Conservation (phyloP, 2,329 filamentous ascomycete species). For the Aspergillus ochraceus region DNA sequence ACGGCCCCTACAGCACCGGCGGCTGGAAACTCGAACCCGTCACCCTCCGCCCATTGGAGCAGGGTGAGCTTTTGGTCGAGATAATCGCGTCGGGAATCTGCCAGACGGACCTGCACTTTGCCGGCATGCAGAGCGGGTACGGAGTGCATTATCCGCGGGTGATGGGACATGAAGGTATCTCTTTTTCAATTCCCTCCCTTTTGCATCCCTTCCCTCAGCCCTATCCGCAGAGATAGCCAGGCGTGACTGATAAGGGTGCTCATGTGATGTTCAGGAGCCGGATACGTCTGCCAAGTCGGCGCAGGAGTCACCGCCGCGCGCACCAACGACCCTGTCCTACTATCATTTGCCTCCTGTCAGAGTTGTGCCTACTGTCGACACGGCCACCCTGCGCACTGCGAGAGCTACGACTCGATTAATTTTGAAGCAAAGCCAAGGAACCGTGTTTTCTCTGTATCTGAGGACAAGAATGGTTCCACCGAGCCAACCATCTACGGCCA, state of each 20-base stretch:
- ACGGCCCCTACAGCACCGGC: no score
- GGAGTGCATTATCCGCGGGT: constrained; percentile 25
- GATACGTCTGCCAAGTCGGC: constrained; percentile 14
- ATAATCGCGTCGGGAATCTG: constrained; percentile 18
- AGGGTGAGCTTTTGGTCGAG: constrained; percentile 19
- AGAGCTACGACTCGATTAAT: constrained; percentile 12
- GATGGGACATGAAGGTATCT: constrained; percentile 28
- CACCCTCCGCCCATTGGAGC: not conserved
- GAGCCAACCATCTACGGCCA: constrained; percentile 28
- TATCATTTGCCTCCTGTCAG: constrained; percentile 36
- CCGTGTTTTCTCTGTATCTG: not conserved
- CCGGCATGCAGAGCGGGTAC: constrained; percentile 3
- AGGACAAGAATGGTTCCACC: no score
- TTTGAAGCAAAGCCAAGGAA: not conserved
- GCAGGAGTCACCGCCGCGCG: constrained; percentile 14
- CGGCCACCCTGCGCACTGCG: constrained; percentile 31
- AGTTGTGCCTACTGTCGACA: constrained; percentile 30
- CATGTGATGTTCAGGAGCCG: constrained; percentile 13
- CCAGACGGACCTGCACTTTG: constrained; percentile 18
- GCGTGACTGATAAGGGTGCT: not conserved
- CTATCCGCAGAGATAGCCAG: not conserved
- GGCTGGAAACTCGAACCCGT: not conserved
- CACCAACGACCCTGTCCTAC: constrained; percentile 29
- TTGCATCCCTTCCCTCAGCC: not conserved
- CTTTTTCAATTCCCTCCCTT: not conserved